Evolutionary conservation across 148 eudicot genomes (phyloP).

Genomic region (Diospyros kaki): DNA sequence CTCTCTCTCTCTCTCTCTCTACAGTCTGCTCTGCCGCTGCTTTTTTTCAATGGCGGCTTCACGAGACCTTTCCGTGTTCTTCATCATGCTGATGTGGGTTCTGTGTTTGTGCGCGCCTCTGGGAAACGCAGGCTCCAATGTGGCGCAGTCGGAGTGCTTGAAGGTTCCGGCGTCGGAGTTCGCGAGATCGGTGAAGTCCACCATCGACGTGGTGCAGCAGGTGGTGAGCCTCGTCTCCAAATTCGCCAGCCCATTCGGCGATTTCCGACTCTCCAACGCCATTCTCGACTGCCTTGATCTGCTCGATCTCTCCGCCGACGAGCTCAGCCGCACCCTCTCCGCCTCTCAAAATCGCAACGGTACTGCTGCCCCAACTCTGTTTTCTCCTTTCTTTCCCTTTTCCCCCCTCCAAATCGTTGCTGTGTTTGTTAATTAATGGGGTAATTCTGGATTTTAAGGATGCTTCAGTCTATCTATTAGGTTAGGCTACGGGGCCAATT

Average conservation of each 20-base stretch:
- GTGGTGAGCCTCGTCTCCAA: conserved; percentile 39
- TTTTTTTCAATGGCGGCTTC: neutral
- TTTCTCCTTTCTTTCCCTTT: no score
- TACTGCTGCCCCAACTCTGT: conserved; percentile 5
- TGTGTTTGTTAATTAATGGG: no score
- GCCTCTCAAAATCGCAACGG: conserved; percentile 52
- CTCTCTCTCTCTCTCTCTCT: neutral
- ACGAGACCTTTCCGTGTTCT: no score
- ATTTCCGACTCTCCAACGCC: conserved; percentile 65
- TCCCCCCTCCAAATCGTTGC: no score
- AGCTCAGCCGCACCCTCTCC: conserved; percentile 46
- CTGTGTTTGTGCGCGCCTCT: no score
- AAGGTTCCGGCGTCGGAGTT: conserved; percentile 52
- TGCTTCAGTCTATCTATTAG: no score
- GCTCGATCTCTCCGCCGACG: conserved; percentile 62
- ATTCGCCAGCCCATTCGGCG: conserved; percentile 34
- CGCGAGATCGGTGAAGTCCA: conserved; percentile 31
- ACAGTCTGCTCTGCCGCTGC: neutral
- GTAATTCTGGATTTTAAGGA: no score
- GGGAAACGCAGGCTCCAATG: neutral
- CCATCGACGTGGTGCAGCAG: conserved; percentile 41
- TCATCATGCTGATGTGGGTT: no score
- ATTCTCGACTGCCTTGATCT: conserved; percentile 71
- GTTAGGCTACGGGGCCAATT: no score
- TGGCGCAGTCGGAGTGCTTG: conserved; percentile 28